Conservation (phyloP, 2,329 filamentous ascomycete species). For the Pezicula neosporulosa region DNA sequence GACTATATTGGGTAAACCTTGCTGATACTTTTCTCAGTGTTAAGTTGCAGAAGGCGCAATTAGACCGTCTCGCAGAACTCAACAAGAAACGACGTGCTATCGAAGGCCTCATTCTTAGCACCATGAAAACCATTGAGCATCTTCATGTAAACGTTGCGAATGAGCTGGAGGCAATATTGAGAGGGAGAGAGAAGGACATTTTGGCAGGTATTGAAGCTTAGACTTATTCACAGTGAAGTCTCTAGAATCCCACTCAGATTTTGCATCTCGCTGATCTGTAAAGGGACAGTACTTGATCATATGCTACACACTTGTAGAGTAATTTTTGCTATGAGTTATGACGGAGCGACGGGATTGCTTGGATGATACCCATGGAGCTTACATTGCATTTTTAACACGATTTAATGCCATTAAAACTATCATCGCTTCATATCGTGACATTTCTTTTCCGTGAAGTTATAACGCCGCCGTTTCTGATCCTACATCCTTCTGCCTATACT, state of each 20-base stretch:
- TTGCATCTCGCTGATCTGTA: too few relatives aligned
- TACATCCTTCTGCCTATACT: not conserved
- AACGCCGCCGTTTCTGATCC: not conserved
- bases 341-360: constrained; percentile 1
- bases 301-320: too few relatives aligned
- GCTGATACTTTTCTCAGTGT: constrained; percentile 12
- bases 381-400: constrained; percentile 4
- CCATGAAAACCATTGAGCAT: constrained; percentile 21
- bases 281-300: too few relatives aligned
- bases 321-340: too few relatives aligned
- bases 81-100: constrained; percentile 22
- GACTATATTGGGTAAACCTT: not conserved
- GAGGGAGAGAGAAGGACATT: constrained; percentile 20
- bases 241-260: not conserved
- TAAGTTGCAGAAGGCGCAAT: constrained; percentile 17
- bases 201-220: constrained; percentile 1
- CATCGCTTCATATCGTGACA: constrained; percentile 7
- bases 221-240: too few relatives aligned
- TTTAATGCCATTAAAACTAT: not conserved
- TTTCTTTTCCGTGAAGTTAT: not conserved
- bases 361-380: constrained; percentile 18
- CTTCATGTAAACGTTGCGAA: constrained; percentile 18
- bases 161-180: constrained; percentile 21
- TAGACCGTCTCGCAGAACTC: constrained; percentile 21
- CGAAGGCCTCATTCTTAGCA: constrained; percentile 22